phyloP scores from a whole-genome alignment of 495 filamentous ascomycete genomes.

The Neurospora tetrasperma region DNA sequence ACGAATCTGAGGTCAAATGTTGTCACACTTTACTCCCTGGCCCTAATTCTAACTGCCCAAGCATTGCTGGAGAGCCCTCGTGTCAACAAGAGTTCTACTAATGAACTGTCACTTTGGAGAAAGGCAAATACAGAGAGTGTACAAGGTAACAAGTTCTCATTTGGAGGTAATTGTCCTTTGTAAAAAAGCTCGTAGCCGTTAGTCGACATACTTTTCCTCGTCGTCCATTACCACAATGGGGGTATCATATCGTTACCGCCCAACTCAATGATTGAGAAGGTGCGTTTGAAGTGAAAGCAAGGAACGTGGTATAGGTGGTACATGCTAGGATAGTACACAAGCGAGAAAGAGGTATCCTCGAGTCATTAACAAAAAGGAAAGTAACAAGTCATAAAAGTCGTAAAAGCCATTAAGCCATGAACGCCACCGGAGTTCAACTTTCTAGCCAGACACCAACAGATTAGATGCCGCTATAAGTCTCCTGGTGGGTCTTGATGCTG shows the following conservation, averaged over 20 bases:
- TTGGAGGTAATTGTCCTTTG: neutral
- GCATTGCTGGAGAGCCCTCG: no score
- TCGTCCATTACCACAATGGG: neutral
- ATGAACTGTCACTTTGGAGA: no score
- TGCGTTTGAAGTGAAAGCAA: neutral
- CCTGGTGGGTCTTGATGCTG: constrained; percentile 28
- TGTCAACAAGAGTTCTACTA: no score
- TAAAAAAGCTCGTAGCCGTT: neutral
- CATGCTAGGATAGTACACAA: neutral
- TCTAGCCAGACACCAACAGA: neutral
- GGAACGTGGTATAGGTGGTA: neutral
- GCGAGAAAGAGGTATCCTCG: neutral
- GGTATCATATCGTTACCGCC: neutral
- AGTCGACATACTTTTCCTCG: neutral
- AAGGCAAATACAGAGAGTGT: neutral
- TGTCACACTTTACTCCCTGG: no score
- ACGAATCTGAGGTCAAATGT: no score
- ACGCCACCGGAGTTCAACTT: neutral
- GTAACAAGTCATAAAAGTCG: neutral
- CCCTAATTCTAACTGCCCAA: no score
- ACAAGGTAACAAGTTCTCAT: neutral
- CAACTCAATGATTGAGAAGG: neutral
- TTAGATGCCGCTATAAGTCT: constrained; percentile 30
- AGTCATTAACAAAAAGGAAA: neutral
- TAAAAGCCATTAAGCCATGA: neutral